Evolutionary conservation across 2,329 filamentous ascomycete genomes (phyloP), one percentile per base, ranked within the genome.

Genomic region (Onygenales sp.): DNA sequence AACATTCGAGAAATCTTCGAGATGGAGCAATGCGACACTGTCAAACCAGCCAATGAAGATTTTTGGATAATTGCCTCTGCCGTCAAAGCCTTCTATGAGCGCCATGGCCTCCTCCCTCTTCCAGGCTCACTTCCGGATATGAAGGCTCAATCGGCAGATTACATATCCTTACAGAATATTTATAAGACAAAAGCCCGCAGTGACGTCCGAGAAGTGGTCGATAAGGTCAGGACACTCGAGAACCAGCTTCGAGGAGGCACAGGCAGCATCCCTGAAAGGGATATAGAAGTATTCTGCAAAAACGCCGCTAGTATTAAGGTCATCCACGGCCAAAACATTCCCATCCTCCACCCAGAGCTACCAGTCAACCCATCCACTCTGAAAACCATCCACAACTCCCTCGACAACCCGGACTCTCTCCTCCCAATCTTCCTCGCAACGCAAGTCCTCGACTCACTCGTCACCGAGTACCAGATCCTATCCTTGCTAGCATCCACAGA

Each of bases 201-300:
- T 63, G 93, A 98, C 63, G 75, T 85, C 11, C 79, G 81, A 33
- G 86, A 95, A 68, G 86, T 97, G 2, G 72, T 89, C 2, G 71
- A 76, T 10, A 81, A 71, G 10, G 84, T 89, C 42, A 82, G 81
- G 46, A 68, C 74, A 36, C 64, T 79, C 8, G 81, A 84, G 63
- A 63, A 72, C 4, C 64, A 71, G 10, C 66, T 79, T 13, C 51
- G 51, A 66, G 68, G 81, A 69, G 63, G 75, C 71, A 59, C 65
- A 66, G 58, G 63, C 2, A 58, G 65, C 2, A 78, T 95, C 53
- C 77, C 86, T 46, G 75, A 82, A 44, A 80, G 81, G 51, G 88
- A 95, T 62, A 84, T 97, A 45, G 91, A 95, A 64, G 77, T 86
- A 37, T 97, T 96, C 69, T 97, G 92, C 79, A 96, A 94, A 72